Conservation (phyloP, 2,329 filamentous ascomycete species). For the Furcasterigmium sp. region DNA sequence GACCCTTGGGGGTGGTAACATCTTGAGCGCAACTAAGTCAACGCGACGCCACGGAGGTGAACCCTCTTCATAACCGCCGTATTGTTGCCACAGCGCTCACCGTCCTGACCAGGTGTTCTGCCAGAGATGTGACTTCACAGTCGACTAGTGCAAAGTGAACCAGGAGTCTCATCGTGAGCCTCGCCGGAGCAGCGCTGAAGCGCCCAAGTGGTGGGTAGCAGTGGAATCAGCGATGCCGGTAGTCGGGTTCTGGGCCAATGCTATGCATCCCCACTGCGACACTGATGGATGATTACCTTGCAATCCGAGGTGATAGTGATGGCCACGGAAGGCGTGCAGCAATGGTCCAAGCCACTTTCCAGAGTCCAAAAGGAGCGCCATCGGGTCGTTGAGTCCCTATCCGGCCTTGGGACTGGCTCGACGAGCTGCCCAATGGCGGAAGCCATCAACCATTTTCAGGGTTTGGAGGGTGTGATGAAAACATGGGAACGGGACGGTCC, state of each 20-base stretch:
- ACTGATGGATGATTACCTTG: no score
- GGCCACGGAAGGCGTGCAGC: background rate
- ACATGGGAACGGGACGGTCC: slow-evolving; percentile 1
- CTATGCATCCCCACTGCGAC: no score
- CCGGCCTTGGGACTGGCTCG: background rate
- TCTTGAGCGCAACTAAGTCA: no score
- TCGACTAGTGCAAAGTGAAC: background rate
- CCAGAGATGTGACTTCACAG: slow-evolving; percentile 9
- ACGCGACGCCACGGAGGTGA: no score
- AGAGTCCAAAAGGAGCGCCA: background rate
- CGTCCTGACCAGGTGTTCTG: background rate
- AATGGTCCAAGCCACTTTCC: no score
- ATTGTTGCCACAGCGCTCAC: background rate
- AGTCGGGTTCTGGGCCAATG: background rate
- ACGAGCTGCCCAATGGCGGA: background rate
- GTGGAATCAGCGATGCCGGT: background rate
- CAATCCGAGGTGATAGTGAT: background rate
- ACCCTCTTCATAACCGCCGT: background rate
- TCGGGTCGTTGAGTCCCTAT: background rate
- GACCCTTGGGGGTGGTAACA: no score
- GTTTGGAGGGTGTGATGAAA: slow-evolving; percentile 1
- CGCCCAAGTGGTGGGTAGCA: no score
- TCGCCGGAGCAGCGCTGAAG: no score
- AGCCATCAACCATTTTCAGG: background rate
- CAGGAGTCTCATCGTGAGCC: no score